Base-by-base conservation (phyloP, 2,329 filamentous ascomycete species). In the Penicillium sclerotigenum region DNA sequence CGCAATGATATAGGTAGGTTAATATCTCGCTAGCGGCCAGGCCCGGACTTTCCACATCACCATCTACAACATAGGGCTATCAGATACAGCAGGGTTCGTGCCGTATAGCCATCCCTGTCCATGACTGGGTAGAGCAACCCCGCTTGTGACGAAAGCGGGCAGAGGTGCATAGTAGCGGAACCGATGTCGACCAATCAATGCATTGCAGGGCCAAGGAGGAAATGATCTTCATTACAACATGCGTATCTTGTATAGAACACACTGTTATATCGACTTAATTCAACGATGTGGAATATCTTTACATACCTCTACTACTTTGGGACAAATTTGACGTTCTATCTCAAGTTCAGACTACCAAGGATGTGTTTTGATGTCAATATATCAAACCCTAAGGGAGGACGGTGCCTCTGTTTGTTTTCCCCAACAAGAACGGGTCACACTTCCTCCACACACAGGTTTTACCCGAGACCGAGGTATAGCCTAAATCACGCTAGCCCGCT, bases 31-130 rank as follows among this genome's bases (percentile, higher is more conserved):
- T 60, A 16, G 71, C 69, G 11, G 69, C 62, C 1, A 79, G 57
- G 4, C 73, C 79, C 1, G 81, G 66, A 11, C 81, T 66, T 28
- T 81, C 65, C 65, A 76, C 76, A 28, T 73, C 74, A 5, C 73
- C 74, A 46, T 78, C 73, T n/a, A n/a, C n/a, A n/a, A n/a, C n/a
- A n/a, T 3, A 80, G 64, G 13, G 77, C 76, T 52, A 80, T 64
- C 4, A 81, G 68, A 59, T 74, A 78, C 0, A 77, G 73, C 16
- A 79, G 62, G 78, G 79, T 6, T 71, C 74, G 1, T n/a, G 69
- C 68, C 1, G 74, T 64, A 37, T 67, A 68, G 76, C 76, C 80
- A 65, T 81, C 77, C 59, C 80, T 80, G 63, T 81, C 76, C 47
- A 80, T 61, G 58, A 80, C 76, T 28, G 70, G 69, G 61, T 76